Base-by-base conservation (phyloP, 306 rosid species). In the Sindora glabra region DNA sequence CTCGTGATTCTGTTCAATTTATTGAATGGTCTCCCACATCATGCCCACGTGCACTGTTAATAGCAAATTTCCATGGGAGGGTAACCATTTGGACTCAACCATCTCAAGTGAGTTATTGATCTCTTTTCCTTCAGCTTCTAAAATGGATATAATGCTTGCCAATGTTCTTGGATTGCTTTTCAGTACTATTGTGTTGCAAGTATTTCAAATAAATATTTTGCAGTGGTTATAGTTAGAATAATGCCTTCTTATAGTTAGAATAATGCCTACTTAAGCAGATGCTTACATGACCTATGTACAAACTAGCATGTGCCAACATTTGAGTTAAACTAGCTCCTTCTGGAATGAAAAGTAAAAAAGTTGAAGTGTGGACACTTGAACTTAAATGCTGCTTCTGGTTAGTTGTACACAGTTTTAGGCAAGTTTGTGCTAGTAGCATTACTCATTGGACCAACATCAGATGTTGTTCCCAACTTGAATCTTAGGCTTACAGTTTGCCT, bases 1-100 rank as follows among this genome's bases (percentile, higher is more conserved):
- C 99, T 13, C 96, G 99, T 37, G 99, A 92, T 80, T 92, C 99
- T 68, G 96, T 92, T 66, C 99, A 92, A 84, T 92, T 92, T 76
- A 86, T 92, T 39, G 99, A 89, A 69, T 92, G 99, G 99, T 92
- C 99, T 41, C 96, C 96, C 19, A 74, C 89, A 24, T 81, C 95
- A 44, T 88, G 94, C 73, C 82, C 95, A 14, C 94, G 94, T 49
- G 94, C 90, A 56, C 74, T 92, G 64, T 77, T 92, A 22, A 84
- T 92, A 36, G 89, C 99, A 21, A 92, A 92, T 82, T 92, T 92
- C 71, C 99, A 92, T 17, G 99, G 99, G 89, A 89, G 99, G 83
- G 73, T 85, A 53, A 89, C 99, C 14, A 84, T 92, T 64, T 86
- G 99, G 99, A 92, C 95, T 71, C 99, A 92, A 67, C 86, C 96